These are phyloP conservation scores for Haematococcus lacustris DNA, from an alignment of 139 green algal species.

Conservation along the genomic window DNA sequence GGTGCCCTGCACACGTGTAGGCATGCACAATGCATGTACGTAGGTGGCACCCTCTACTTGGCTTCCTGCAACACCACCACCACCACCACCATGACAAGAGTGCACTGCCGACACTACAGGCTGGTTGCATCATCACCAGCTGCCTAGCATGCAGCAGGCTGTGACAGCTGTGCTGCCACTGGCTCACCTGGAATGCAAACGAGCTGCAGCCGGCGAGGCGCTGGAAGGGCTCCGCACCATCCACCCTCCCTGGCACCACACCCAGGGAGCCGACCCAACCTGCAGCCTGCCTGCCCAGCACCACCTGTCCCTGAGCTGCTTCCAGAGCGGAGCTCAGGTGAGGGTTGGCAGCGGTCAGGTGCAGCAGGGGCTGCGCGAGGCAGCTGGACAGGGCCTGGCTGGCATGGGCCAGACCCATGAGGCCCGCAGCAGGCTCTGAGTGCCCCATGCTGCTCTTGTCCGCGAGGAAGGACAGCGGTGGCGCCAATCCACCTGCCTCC, in stretches of 20 bases:
- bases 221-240: no score
- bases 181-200: constrained; percentile 74
- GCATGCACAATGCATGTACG: background rate
- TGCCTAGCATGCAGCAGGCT: background rate
- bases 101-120: background rate
- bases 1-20: constrained; percentile 55
- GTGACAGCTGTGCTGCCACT: background rate
- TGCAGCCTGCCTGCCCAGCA: background rate
- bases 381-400: constrained; percentile 7
- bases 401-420: constrained; percentile 52
- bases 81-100: background rate
- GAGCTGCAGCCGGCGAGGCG: constrained; percentile 49
- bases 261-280: background rate
- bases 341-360: constrained; percentile 61
- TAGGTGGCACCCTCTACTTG: background rate
- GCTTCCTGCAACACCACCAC: background rate
- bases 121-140: background rate
- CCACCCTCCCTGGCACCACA: no score
- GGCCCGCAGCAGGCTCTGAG: background rate
- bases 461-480: background rate
- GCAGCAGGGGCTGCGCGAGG: constrained; percentile 36
- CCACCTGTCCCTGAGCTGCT: background rate
- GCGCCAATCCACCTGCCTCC: background rate
- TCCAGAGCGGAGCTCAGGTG: constrained; percentile 33
- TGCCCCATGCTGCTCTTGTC: background rate